phyloP scores from a whole-genome alignment of 2,329 filamentous ascomycete genomes.

The Fusarium stilboides region DNA sequence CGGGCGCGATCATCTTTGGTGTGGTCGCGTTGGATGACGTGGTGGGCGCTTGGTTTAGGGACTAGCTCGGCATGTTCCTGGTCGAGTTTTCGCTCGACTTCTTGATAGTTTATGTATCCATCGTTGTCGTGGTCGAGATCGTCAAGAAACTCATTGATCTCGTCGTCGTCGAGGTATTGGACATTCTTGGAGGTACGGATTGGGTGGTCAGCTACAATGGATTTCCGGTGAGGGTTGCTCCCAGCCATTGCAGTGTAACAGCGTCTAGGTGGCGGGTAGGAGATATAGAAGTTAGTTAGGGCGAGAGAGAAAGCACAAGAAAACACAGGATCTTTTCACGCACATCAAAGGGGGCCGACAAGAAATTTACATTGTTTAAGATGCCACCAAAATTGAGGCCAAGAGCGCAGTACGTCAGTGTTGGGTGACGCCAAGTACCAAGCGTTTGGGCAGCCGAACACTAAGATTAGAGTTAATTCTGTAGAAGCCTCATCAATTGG shows the following conservation, averaged over 20 bases:
- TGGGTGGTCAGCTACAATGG: constrained; percentile 47
- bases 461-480: constrained; percentile 18
- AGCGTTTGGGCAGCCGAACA: constrained; percentile 28
- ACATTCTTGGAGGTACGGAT: constrained; percentile 47
- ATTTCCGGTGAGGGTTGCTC: constrained; percentile 13
- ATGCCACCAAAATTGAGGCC: not conserved
- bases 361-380: constrained; percentile 1
- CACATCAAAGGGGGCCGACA: not conserved
- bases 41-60: constrained; percentile 61
- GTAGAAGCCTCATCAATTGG: not conserved
- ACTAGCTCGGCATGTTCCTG: constrained; percentile 66
- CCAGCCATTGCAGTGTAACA: constrained; percentile 10
- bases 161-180: constrained; percentile 60
- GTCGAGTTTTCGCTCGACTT: constrained; percentile 68
- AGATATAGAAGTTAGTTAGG: not conserved
- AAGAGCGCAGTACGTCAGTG: constrained; percentile 24
- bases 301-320: not conserved
- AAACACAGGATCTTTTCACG: rapidly evolving
- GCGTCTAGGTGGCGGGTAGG: rapidly evolving
- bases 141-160: constrained; percentile 67
- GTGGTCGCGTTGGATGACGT: constrained; percentile 59
- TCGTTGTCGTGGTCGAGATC: constrained; percentile 67
- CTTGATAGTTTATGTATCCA: constrained; percentile 66
- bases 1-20: constrained; percentile 58
- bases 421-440: constrained; percentile 29